Evolutionary conservation across 345 rosid genomes (phyloP).

Genomic region (Rhizophora mangle): DNA sequence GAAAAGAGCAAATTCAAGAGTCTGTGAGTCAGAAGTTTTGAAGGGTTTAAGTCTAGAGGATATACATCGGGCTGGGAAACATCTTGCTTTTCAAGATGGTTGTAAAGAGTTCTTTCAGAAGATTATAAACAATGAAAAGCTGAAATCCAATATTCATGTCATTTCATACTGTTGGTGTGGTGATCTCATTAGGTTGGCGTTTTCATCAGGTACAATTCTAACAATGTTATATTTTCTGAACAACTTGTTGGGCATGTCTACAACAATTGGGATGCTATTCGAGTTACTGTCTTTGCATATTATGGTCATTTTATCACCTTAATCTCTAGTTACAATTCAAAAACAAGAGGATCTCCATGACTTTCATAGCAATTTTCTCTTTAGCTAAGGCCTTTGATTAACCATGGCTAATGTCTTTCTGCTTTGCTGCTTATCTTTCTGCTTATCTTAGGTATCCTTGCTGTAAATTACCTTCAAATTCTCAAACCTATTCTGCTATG

Average conservation of each 20-base stretch:
- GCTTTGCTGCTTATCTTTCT: no score
- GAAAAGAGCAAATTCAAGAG: constrained; percentile 10
- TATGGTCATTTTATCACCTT: background rate
- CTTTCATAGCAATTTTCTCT: no score
- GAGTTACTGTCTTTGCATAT: background rate
- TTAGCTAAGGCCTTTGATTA: no score
- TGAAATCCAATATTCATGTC: constrained; percentile 11
- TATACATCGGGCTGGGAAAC: constrained; percentile 14
- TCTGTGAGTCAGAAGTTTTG: constrained; percentile 10
- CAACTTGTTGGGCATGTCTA: background rate
- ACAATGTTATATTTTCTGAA: background rate
- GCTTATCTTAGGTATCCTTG: no score
- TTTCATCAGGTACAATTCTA: constrained; percentile 16
- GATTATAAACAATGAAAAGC: constrained; percentile 8
- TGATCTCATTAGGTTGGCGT: constrained; percentile 22
- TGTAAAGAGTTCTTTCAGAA: constrained; percentile 15
- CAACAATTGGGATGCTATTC: no score
- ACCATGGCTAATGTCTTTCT: no score
- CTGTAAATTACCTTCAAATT: no score
- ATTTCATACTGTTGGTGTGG: constrained; percentile 21
- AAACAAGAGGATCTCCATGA: no score
- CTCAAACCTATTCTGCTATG: no score
- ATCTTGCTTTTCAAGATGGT: constrained; percentile 13
- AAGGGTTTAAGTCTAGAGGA: constrained; percentile 17
- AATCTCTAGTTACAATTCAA: no score